phyloP scores from a whole-genome alignment of 345 rosid genomes.

The Pistacia vera region DNA sequence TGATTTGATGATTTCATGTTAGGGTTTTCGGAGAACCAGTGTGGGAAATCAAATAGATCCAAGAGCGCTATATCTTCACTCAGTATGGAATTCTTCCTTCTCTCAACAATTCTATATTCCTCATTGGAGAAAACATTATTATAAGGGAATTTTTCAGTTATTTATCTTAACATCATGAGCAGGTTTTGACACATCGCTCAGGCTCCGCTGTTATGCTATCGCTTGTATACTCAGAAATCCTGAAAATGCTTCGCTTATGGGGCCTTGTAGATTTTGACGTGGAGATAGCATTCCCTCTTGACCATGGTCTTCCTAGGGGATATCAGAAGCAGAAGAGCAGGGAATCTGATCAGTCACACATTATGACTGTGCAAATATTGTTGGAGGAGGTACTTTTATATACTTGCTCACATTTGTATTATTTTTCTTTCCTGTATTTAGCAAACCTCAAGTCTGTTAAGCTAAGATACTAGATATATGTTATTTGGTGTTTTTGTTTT shows the following conservation, averaged over 20 bases:
- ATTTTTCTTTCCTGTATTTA: background rate
- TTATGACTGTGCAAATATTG: constrained; percentile 49
- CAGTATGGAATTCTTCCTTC: constrained; percentile 36
- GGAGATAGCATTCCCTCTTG: constrained; percentile 61
- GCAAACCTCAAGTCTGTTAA: background rate
- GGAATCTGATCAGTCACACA: constrained; percentile 59
- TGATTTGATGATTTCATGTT: constrained; percentile 6
- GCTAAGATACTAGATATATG: background rate
- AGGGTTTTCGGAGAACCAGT: constrained; percentile 58
- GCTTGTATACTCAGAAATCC: constrained; percentile 55
- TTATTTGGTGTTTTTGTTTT: background rate
- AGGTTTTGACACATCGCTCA: constrained; percentile 68
- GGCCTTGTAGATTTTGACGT: constrained; percentile 61
- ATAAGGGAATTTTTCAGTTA: background rate
- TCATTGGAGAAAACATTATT: background rate
- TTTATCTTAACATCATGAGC: constrained; percentile 27
- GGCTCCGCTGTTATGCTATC: constrained; percentile 65
- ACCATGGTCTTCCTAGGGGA: constrained; percentile 56
- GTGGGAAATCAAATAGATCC: constrained; percentile 40
- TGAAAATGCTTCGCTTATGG: constrained; percentile 66
- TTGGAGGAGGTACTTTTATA: constrained; percentile 43
- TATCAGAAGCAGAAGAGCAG: constrained; percentile 62
- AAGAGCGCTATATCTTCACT: constrained; percentile 58
- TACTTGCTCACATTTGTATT: background rate
- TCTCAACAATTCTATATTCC: background rate